A percentile compares a stretch with the other conserved stretches of the same genome.
phyloP scores from a whole-genome alignment of 2,329 filamentous ascomycete genomes.

The Cylindrodendrum hubeiense region DNA sequence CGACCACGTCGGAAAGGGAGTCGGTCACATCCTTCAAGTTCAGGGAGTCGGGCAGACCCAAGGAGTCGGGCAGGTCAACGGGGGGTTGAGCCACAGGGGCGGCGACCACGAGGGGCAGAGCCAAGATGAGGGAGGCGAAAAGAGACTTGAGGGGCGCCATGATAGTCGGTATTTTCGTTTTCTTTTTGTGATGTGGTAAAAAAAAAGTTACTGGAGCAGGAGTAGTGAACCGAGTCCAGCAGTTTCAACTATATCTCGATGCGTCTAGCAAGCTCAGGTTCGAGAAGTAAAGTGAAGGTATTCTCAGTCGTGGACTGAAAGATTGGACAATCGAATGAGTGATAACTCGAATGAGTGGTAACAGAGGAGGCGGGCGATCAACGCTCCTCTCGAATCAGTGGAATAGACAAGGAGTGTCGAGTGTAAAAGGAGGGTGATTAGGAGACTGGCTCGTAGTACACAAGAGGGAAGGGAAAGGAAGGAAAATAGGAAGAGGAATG shows the following conservation, averaged over 20 bases:
- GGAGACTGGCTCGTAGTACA: constrained; percentile 43
- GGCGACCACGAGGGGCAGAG: constrained; percentile 44
- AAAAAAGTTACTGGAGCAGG: constrained; percentile 26
- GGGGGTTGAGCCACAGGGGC: too few species aligned
- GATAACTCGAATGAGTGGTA: constrained; percentile 36
- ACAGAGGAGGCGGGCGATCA: constrained; percentile 47
- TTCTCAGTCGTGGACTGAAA: constrained; percentile 24
- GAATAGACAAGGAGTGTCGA: constrained; percentile 29
- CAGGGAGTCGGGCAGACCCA: constrained; percentile 28
- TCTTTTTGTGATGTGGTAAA: constrained; percentile 20
- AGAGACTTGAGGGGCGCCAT: constrained; percentile 46
- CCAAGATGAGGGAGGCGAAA: constrained; percentile 40
- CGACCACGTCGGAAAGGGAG: constrained; percentile 31
- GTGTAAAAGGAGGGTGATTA: constrained; percentile 43
- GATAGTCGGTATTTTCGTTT: constrained; percentile 31
- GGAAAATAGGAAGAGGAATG: constrained; percentile 32
- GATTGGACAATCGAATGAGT: constrained; percentile 24
- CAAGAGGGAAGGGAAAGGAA: constrained; percentile 36
- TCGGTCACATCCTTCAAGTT: constrained; percentile 35
- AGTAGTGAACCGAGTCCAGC: constrained; percentile 46
- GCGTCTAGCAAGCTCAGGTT: constrained; percentile 34
- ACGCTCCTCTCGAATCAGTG: constrained; percentile 47
- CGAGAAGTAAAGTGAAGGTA: constrained; percentile 28
- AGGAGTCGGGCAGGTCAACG: not conserved
- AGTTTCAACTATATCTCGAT: constrained; percentile 41